These are phyloP conservation scores for Pseudocercospora vitis DNA, from an alignment of 2,329 filamentous ascomycete species.

Conservation along the genomic window DNA sequence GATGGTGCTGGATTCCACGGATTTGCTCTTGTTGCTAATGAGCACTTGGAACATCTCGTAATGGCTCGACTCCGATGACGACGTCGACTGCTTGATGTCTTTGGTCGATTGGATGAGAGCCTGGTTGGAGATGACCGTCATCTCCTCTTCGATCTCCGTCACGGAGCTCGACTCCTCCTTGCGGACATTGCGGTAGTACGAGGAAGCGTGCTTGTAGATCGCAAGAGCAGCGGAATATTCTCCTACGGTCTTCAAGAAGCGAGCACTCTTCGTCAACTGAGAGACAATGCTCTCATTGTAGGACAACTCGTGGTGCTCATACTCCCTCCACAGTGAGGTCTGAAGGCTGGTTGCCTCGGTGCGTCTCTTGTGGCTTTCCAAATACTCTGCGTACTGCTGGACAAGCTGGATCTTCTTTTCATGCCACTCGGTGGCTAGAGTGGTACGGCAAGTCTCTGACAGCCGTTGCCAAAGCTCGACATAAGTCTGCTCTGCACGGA, in stretches of 20 bases:
- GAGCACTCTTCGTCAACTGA: constrained; percentile 44
- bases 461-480: constrained; percentile 55
- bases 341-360: constrained; percentile 50
- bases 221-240: constrained; percentile 48
- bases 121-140: constrained; percentile 44
- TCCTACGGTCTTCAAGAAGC: constrained; percentile 50
- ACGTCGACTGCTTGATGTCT: constrained; percentile 34
- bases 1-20: constrained; percentile 45
- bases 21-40: constrained; percentile 41
- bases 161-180: constrained; percentile 36
- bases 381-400: constrained; percentile 49
- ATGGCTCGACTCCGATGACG: constrained; percentile 44
- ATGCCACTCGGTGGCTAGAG: constrained; percentile 48
- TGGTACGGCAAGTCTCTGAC: constrained; percentile 47
- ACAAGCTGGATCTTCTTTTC: constrained; percentile 50
- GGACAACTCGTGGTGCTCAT: constrained; percentile 44
- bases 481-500: constrained; percentile 48
- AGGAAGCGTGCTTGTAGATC: constrained; percentile 45
- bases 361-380: constrained; percentile 48
- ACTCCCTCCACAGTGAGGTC: constrained; percentile 51
- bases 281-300: constrained; percentile 30
- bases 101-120: constrained; percentile 37
- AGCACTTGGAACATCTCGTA: constrained; percentile 48
- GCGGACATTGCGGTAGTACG: constrained; percentile 42
- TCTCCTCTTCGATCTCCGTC: constrained; percentile 46